Evolutionary conservation across 495 filamentous ascomycete genomes (phyloP).

Genomic region (Geoglossum glabrum): DNA sequence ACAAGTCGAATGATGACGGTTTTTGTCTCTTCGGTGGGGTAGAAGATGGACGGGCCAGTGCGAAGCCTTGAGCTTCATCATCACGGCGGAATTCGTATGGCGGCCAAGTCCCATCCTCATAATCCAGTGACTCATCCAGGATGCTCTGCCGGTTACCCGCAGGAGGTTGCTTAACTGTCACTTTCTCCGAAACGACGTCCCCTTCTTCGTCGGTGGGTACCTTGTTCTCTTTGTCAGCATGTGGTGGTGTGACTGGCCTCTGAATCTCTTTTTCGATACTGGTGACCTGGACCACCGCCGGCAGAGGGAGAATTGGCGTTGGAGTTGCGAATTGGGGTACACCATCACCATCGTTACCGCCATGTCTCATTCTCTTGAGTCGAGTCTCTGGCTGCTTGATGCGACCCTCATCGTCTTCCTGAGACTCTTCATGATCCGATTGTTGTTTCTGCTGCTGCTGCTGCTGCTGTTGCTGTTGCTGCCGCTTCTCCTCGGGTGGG

Average conservation of each 20-base stretch:
- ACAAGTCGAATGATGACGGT: not conserved
- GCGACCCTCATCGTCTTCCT: conserved; percentile 22
- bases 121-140: conserved; percentile 15
- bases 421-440: conserved; percentile 22
- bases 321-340: conserved; percentile 51
- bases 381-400: conserved; percentile 34
- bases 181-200: conserved; percentile 7
- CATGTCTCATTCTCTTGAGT: conserved; percentile 49
- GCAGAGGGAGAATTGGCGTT: conserved; percentile 10
- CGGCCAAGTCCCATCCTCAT: conserved; percentile 21
- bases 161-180: conserved; percentile 2
- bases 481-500: conserved; percentile 32
- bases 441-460: conserved; percentile 12
- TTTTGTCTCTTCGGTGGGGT: not conserved
- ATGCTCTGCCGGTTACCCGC: conserved; percentile 6
- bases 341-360: conserved; percentile 37
- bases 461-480: not conserved
- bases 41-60: conserved; percentile 16
- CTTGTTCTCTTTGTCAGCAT: conserved; percentile 29
- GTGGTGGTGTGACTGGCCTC: conserved; percentile 11
- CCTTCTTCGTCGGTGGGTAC: conserved; percentile 10
- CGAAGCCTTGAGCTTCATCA: conserved; percentile 19
- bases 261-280: not conserved
- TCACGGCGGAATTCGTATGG: conserved; percentile 24
- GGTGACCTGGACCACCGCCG: conserved; percentile 24